A percentile compares a stretch with the other conserved stretches of the same genome.
Conservation (phyloP, 2,329 filamentous ascomycete species). For the Trichophyton rubrum region DNA sequence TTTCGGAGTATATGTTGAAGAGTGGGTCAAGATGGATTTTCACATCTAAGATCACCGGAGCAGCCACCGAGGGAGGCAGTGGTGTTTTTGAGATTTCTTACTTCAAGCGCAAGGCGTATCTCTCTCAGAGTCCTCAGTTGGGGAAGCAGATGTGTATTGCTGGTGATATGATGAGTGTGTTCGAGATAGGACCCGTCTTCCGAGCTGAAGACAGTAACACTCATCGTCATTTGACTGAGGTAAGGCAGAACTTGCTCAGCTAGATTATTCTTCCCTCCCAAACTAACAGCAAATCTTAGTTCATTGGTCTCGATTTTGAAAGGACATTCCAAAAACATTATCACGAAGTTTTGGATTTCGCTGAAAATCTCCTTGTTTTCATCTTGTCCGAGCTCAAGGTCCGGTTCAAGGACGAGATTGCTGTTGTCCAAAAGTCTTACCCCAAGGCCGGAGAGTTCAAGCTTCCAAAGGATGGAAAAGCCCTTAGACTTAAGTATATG, state of each 20-base stretch:
- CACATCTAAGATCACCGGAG: slow-evolving; percentile 76
- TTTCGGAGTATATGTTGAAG: slow-evolving; percentile 64
- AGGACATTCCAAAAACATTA: slow-evolving; percentile 40
- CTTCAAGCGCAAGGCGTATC: slow-evolving; percentile 67
- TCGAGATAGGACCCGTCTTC: slow-evolving; percentile 55
- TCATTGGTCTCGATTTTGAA: slow-evolving; percentile 42
- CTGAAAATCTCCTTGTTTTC: slow-evolving; percentile 38
- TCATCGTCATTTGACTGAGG: slow-evolving; percentile 52
- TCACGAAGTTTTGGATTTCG: slow-evolving; percentile 40
- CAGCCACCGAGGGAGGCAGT: slow-evolving; percentile 81
- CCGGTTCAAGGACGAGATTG: slow-evolving; percentile 35
- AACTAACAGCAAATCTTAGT: slow-evolving; percentile 21
- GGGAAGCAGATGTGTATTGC: slow-evolving; percentile 59
- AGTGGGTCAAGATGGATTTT: slow-evolving; percentile 73
- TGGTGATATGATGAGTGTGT: slow-evolving; percentile 50
- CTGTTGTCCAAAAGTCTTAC: slow-evolving; percentile 37
- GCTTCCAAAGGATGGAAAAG: slow-evolving; percentile 38
- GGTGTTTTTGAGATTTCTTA: slow-evolving; percentile 87
- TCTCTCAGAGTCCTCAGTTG: slow-evolving; percentile 53
- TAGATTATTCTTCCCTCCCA: background rate
- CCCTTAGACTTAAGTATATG: slow-evolving; percentile 38
- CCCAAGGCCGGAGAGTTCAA: slow-evolving; percentile 40
- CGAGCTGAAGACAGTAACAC: slow-evolving; percentile 57
- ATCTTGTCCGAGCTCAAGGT: slow-evolving; percentile 36
- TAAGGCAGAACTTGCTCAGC: slow-evolving; percentile 16